Base-by-base conservation (phyloP, 2,329 filamentous ascomycete species). In the Didymella lethalis region DNA sequence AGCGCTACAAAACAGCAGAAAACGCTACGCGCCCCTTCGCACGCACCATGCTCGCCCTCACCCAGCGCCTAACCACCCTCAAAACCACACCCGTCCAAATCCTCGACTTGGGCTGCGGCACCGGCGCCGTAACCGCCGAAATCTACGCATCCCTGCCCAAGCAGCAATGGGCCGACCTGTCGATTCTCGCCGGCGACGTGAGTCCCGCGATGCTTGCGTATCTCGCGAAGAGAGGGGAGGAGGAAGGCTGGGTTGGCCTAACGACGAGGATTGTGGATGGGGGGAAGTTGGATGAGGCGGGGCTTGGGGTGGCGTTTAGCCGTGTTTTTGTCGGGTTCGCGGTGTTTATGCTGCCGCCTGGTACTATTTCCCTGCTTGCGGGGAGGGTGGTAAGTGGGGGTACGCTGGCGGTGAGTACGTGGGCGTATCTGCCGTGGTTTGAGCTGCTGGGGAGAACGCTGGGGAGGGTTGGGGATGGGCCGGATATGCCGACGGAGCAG, bases 51-150 rank as follows among this genome's bases (percentile, higher is more conserved):
- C 44, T 70, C 4, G 10, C 41, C 3, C 7, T 45, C 3, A 10
- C 28, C 23, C 61, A 31, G 57, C 60, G 16, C 29, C 62, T 5
- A 29, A 48, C 6, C 36, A 64, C 28, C 38, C 40, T n/a, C 18
- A 54, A 2, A 3, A 25, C 7, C 4, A 47, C 43, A 3, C 56
- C 64, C 1, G 54, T 61, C 2, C 18, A 63, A n/a, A 56, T 68
- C 32, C 48, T 72, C 12, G 70, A 74, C 44, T 60, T 74, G 4
- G 70, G 64, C 1, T 66, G 65, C 38, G 70, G 71, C 6, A 73
- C 69, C 0, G 71, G 71, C 28, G 66, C 65, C 3, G 63, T 70
- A 1, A 57, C 56, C 2, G 61, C 65, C 10, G 64, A 62, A 11
- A 14, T 73, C 2, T 71, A 73, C 45, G 59, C 59, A 0, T 46